Conservation (phyloP, 768 basidiomycete genomes). For the Mycena alexandri region DNA sequence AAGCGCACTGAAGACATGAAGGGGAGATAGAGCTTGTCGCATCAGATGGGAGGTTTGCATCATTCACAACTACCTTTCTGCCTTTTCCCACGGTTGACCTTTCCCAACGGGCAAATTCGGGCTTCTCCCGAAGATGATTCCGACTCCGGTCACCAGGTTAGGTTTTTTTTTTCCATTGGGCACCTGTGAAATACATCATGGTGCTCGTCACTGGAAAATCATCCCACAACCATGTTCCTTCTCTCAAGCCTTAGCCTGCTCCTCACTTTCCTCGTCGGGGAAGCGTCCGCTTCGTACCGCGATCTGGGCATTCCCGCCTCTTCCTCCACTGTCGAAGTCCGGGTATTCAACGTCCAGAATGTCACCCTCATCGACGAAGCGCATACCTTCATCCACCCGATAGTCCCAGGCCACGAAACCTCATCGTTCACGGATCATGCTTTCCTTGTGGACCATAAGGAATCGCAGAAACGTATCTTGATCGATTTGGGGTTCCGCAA, state of each 20-base stretch:
- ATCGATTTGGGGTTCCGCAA: slow-evolving; percentile 33
- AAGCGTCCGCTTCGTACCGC: neutral
- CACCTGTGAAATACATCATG: too few relatives aligned
- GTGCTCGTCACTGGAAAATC: too few relatives aligned
- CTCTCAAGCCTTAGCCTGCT: neutral
- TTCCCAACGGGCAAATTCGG: too few relatives aligned
- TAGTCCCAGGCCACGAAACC: slow-evolving; percentile 18
- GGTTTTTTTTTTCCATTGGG: too few relatives aligned
- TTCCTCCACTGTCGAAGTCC: slow-evolving; percentile 18
- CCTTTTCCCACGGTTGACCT: too few relatives aligned
- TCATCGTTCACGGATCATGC: slow-evolving; percentile 7
- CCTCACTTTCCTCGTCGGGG: neutral
- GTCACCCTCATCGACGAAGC: slow-evolving; percentile 6
- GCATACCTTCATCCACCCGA: slow-evolving; percentile 2
- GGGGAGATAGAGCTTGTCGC: too few relatives aligned
- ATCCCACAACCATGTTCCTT: slow-evolving; percentile 4
- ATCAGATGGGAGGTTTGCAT: too few relatives aligned
- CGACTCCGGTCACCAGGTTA: too few relatives aligned
- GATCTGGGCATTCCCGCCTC: slow-evolving; percentile 26
- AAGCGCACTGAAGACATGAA: too few relatives aligned
- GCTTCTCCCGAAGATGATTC: too few relatives aligned
- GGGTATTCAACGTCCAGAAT: slow-evolving; percentile 26
- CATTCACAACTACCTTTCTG: too few relatives aligned
- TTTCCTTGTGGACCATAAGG: slow-evolving; percentile 27
- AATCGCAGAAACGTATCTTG: slow-evolving; percentile 22